Evolutionary conservation across 2,329 filamentous ascomycete species (phyloP), one percentile per base, ranked within the genome.

Genomic region (Cladophialophora carrionii): DNA sequence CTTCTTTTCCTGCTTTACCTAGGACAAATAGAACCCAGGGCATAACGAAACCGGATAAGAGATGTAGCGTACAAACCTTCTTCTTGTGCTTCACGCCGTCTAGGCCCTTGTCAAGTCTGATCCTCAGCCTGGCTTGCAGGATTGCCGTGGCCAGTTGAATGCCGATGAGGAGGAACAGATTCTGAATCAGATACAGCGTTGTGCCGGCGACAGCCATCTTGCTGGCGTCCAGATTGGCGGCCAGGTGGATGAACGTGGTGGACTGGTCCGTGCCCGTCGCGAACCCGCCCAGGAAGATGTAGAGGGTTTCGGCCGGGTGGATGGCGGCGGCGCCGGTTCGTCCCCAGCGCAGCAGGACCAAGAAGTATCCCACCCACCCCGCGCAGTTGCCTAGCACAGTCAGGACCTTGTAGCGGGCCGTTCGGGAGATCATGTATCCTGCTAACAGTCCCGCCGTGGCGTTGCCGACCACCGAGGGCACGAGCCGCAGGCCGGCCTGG

Each of bases 401-500:
- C 0, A 87, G 77, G 0, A 73, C 68, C 65, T 87, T 88, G 73
- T 88, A 90, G 0, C 80, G 79, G 0, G 87, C 87, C 0, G 86
- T 89, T 22, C 76, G 79, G 48, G 82, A 81, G 70, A 89, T 88
- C 56, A 82, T 78, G 0, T 78, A 71, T 0, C 89, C 88, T 0
- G 87, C 82, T 0, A 87, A 49, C 1, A 91, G 76, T 0, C 87
- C 87, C 0, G 88, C 88, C 0, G 77, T 37, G 0, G 88, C 85
- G 70, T 91, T 91, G 0, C 88, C 89, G 0, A 84, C 75, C 0
- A 91, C 87, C 0, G 88, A 86, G 0, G 89, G 89, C 48, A 91
- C 81, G 0, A 92, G 78, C 70, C 90, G 86, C 0, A 84, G 78
- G 1, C 83, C 83, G 0, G 88, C 87, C 1, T 79, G 76, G 0